These are phyloP conservation scores for Calonectria pteridis DNA, from an alignment of 2,329 filamentous ascomycete species.

Conservation along the genomic window DNA sequence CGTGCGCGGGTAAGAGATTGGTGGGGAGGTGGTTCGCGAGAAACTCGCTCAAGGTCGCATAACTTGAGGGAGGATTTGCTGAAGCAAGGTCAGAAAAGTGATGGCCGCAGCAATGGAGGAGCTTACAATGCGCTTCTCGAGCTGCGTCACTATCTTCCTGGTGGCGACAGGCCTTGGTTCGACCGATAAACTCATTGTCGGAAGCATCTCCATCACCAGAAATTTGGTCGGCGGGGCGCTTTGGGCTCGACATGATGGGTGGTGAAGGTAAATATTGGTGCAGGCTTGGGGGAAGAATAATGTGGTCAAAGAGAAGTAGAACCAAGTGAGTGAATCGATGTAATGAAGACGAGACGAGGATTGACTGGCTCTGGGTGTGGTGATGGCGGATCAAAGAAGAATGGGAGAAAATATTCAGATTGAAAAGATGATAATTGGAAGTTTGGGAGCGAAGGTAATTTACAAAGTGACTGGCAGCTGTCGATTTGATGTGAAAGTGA, in stretches of 20 bases:
- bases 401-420: not conserved
- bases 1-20: constrained; percentile 36
- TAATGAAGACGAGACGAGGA: not conserved
- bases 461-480: not conserved
- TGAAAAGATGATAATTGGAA: no score
- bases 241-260: not conserved
- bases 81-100: not conserved
- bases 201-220: not conserved
- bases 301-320: not conserved
- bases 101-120: not conserved
- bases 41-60: constrained; percentile 12
- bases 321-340: not conserved
- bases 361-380: not conserved
- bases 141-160: not conserved
- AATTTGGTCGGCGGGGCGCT: not conserved
- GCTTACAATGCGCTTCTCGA: not conserved
- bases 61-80: not conserved
- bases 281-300: not conserved
- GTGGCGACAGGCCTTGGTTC: not conserved
- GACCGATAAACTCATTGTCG: not conserved
- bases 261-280: not conserved
- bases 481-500: not conserved
- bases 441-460: not conserved
- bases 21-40: constrained; percentile 34
- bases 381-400: not conserved